Evolutionary conservation across 2,329 filamentous ascomycete species (phyloP).

Genomic region (Trichoderma endophyticum): DNA sequence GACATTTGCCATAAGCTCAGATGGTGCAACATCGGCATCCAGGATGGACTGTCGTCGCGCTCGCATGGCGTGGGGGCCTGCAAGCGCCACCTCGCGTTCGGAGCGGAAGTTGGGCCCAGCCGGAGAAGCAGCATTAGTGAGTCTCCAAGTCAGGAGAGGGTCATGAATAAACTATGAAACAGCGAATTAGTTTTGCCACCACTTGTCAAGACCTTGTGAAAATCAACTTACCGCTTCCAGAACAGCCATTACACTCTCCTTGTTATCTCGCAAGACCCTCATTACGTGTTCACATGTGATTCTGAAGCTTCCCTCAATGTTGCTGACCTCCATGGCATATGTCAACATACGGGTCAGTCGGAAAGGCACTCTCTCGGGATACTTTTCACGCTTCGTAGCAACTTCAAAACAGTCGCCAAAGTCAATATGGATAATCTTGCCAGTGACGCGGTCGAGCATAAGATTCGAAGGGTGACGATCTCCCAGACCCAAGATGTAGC

Average conservation of each 20-base stretch:
- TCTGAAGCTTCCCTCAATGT: slow-evolving; percentile 97
- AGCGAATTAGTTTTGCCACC: not conserved
- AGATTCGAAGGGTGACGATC: slow-evolving; percentile 97
- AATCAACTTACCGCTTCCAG: slow-evolving; percentile 78
- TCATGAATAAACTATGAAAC: slow-evolving; percentile 86
- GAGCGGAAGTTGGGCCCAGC: slow-evolving; percentile 65
- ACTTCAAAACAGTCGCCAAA: slow-evolving; percentile 99
- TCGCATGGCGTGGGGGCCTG: slow-evolving; percentile 46
- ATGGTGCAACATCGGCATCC: slow-evolving; percentile 58
- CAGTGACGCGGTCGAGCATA: slow-evolving; percentile 93
- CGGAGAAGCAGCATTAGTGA: slow-evolving; percentile 63
- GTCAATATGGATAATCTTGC: slow-evolving; percentile 97
- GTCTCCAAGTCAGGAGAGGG: slow-evolving; percentile 95
- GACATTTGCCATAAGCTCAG: slow-evolving; percentile 51
- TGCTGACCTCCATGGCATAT: slow-evolving; percentile 99
- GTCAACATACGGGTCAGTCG: slow-evolving; percentile 97
- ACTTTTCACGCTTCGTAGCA: slow-evolving; percentile 99
- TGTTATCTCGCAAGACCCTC: slow-evolving; percentile 93
- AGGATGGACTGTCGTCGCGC: slow-evolving; percentile 67
- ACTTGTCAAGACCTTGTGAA: not conserved
- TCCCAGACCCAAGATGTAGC: slow-evolving; percentile 94
- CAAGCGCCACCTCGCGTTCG: slow-evolving; percentile 55
- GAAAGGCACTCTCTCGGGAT: slow-evolving; percentile 96
- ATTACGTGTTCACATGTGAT: slow-evolving; percentile 99
- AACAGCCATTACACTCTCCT: slow-evolving; percentile 97